Evolutionary conservation across 2,329 filamentous ascomycete species (phyloP), one percentile per base, ranked within the genome.

Genomic region (Verticillium longisporum): DNA sequence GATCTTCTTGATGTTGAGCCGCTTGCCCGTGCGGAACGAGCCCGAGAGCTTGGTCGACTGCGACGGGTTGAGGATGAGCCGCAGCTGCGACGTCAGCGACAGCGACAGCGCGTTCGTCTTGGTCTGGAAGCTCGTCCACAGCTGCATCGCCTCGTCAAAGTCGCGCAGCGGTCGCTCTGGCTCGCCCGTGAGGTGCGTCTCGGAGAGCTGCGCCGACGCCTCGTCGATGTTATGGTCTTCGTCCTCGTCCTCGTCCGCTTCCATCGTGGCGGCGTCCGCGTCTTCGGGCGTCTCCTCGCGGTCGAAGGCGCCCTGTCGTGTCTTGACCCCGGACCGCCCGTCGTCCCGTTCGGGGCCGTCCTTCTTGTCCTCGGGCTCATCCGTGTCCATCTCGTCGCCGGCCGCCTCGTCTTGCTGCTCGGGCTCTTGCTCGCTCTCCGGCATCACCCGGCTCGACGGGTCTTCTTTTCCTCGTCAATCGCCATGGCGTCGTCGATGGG

Each of bases 1-100:
- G 76, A 99, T 99, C 68, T 94, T 92, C 77, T 98, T 98, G 80
- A 99, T 97, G 76, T 98, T 99, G 68, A 99, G 91, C 0, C 95
- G 89, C 75, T 99, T 99, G 65, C 95, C 95, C 0, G 95, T 99
- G 67, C 95, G 91, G 83, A 96, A 98, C 67, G 96, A 92, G 54
- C 95, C 95, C 1, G 94, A 93, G 64, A 99, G 90, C 71, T 98
- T 99, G 41, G 95, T 98, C 1, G 94, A 93, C 59, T 96, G 88
- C 0, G 94, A 98, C 0, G 96, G 95, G 0, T 91, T 91, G 45
- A 99, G 88, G 69, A 99, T 98, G 14, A 99, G 86, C 32, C 95
- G 92, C 18, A 99, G 88, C 71, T 98, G 95, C 66, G 97, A 95
- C 1, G 94, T 97, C 14, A 99, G 82, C 1, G 92, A 88, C 61